Evolutionary conservation across 192 early-diverging fungal species (phyloP), one percentile per base, ranked within the genome.

Genomic region (Coemansia sp.): DNA sequence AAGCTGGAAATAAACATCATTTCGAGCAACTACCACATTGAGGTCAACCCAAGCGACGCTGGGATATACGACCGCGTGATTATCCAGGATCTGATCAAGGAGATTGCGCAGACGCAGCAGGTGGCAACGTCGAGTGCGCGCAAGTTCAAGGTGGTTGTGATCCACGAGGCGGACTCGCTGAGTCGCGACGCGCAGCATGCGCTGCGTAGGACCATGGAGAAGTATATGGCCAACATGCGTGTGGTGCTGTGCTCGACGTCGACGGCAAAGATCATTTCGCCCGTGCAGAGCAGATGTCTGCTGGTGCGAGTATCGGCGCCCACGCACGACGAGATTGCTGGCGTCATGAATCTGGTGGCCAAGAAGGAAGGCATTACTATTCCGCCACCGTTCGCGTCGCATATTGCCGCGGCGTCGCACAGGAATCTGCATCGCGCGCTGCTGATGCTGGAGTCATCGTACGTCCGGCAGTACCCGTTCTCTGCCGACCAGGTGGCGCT

Each of bases 181-280:
- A 88, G 89, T 39, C 85, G 91, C 45, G 94, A 97, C 57, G 96
- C 98, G 13, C 98, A 99, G 80, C 90, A 95, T 40, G 96, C 91
- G 25, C 87, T 99, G 62, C 89, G 98, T 62, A 86, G 98, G n/a
- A 99, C 98, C 4, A 99, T 99, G 98, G 98, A 99, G 81, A 98
- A 98, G 84, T 98, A 99, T 77, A 94, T 93, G 87, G 73, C 71
- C 61, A 97, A 95, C 76, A 81, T 98, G 62, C 90, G 98, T 20
- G 82, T 99, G 44, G 94, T 99, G 66, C 74, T 99, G 65, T 97
- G 95, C 78, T 91, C 91, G 66, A 94, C 91, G 58, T 89, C 88
- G 19, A 93, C 94, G 1, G 90, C 89, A 48, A 95, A 92, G 76
- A 94, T 99, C 73, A 97, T 98, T 72, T 71, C 86, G 19, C 96